Base-by-base conservation (phyloP, 163 green algal species). In the Volvox carteri region DNA sequence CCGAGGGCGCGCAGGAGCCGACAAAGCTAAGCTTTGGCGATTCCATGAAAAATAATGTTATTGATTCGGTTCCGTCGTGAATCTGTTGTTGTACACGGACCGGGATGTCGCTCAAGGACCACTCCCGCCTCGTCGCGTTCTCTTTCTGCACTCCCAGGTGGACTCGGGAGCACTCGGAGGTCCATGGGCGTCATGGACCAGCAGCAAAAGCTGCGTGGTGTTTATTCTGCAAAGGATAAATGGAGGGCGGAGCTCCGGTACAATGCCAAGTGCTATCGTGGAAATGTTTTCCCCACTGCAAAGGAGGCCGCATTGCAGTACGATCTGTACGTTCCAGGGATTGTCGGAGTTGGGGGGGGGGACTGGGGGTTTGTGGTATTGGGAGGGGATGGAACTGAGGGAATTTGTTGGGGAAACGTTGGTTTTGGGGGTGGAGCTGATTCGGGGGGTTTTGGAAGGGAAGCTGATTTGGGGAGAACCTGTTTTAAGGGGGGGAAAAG, bases 281-380 rank as follows among this genome's bases (percentile, higher is more conserved):
- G 83, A 42, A 88, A 60, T 21, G 0, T 4, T 46, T 33, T 33
- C 50, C 3, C 44, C 18, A 42, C 18, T 48, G 83, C 77, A 48
- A 67, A 74, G 68, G 83, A 81, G 2, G 83, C 83, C 11, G 83
- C 68, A 14, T 25, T 18, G 35, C 68, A 88, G n/a, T 74, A 60
- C 23, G 83, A 88, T 50, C 11, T 23, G 83, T 88, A 41, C 73
- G 81, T 54, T 72, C n/a, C n/a, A n/a, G n/a, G 54, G 28, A 30
- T 11, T 68, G 58, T 35, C 58, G 60, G 60, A 37, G 25, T 2
- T 30, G 18, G 60, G 3, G 28, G 60, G 18, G 60, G n/a, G 60
- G n/a, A n/a, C n/a, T n/a, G n/a, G n/a, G n/a, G n/a, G n/a, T n/a
- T n/a, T n/a, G n/a, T n/a, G n/a, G n/a, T n/a, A n/a, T n/a, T n/a